These are phyloP conservation scores for Podospora bellae-mahoneyi DNA, from an alignment of 495 filamentous ascomycete species.

Conservation along the genomic window DNA sequence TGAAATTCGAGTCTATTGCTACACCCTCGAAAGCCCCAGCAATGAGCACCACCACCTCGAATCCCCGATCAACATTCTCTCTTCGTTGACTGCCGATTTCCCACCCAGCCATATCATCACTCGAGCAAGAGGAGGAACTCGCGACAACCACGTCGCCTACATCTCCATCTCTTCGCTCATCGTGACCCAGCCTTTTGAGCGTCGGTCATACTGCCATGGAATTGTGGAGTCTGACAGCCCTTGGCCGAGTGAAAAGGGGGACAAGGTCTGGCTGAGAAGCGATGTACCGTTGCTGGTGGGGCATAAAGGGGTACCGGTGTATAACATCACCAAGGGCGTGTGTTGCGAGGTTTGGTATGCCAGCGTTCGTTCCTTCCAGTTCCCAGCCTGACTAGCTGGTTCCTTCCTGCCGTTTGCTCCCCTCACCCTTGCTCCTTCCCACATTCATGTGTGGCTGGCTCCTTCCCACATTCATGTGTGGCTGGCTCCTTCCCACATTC, in stretches of 20 bases:
- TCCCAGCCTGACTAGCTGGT: too few species aligned
- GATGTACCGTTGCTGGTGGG: conserved; percentile 6
- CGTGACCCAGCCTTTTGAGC: background rate
- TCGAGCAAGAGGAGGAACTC: conserved; percentile 23
- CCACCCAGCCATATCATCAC: conserved; percentile 19
- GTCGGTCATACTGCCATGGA: conserved; percentile 13
- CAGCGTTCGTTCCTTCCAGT: background rate
- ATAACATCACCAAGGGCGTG: conserved; percentile 16
- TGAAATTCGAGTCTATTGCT: background rate
- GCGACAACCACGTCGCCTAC: conserved; percentile 31
- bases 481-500: too few species aligned
- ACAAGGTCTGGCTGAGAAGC: conserved; percentile 21
- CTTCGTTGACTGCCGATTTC: background rate
- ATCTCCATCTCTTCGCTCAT: background rate
- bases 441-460: background rate
- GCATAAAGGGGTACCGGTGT: conserved; percentile 11
- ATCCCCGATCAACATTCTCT: conserved; percentile 4
- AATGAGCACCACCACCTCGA: background rate
- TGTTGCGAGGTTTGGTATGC: conserved; percentile 15
- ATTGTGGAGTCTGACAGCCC: conserved; percentile 3
- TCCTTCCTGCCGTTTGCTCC: background rate
- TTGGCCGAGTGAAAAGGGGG: conserved; percentile 12
- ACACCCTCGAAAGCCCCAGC: conserved; percentile 3
- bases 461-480: too few species aligned
- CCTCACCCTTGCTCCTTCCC: background rate